Evolutionary conservation across 2,329 filamentous ascomycete species (phyloP).

Genomic region (Xylaria digitata): DNA sequence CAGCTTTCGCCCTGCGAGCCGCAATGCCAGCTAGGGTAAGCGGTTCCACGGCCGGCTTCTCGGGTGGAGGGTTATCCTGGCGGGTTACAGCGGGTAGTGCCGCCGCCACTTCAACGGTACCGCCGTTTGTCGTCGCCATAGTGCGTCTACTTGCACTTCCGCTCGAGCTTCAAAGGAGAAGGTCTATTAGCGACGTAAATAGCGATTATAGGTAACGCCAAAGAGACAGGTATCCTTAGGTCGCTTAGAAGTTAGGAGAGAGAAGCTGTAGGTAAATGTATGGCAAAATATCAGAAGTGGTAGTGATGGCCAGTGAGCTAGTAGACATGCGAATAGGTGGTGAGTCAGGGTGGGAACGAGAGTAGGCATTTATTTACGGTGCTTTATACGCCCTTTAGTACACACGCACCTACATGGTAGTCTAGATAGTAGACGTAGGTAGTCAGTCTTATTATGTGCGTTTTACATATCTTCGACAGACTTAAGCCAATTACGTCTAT

Average conservation of each 20-base stretch:
- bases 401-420: too few relatives aligned
- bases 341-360: slow-evolving; percentile 8
- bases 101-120: slow-evolving; percentile 17
- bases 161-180: background rate
- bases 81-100: slow-evolving; percentile 32
- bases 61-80: slow-evolving; percentile 32
- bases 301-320: background rate
- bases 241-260: background rate
- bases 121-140: slow-evolving; percentile 31
- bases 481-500: background rate
- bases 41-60: slow-evolving; percentile 43
- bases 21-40: slow-evolving; percentile 74
- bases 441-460: too few relatives aligned
- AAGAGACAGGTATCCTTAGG: background rate
- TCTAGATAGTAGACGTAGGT: too few relatives aligned
- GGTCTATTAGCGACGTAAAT: background rate
- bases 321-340: background rate
- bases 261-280: background rate
- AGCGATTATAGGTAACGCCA: background rate
- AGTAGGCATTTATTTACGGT: background rate
- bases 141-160: slow-evolving; percentile 7
- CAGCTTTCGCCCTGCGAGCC: slow-evolving; percentile 75
- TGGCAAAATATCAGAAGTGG: background rate
- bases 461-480: background rate
- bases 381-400: too few relatives aligned